Base-by-base conservation (phyloP, 2,329 filamentous ascomycete genomes). In the Pyrenophora graminea region DNA sequence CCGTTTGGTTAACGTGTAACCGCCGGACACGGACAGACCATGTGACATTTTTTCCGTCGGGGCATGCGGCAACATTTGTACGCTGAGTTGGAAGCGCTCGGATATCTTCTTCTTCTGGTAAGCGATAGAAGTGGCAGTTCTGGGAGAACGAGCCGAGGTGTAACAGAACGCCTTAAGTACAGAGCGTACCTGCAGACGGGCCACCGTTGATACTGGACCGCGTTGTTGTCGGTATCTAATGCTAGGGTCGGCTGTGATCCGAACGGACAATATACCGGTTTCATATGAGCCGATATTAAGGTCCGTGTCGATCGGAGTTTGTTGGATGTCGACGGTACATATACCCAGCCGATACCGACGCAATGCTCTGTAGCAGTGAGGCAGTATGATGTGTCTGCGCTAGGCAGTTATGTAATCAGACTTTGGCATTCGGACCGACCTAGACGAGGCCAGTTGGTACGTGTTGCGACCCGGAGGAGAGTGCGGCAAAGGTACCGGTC, bases 141-240 rank as follows among this genome's bases (percentile, higher is more conserved):
- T 19, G 27, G 43, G 4, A 30, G 7, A 10, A 40, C 51, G 48
- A 47, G 33, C 40, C 44, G 39, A 36, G 25, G 43, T 48, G 53
- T 44, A 61, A 32, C 41, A 46, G 50, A 50, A 43, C 33, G 50
- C 42, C 31, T 43, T 30, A 31, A 48, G 40, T 48, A 39, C 48
- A 52, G 52, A 44, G 52, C 56, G 64, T 67, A 67, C 63, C 65
- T 68, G 63, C 64, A 69, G 61, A 45, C 43, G 30, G 45, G 45
- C 39, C 45, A 51, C 60, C 55, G 58, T 56, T 55, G 47, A 45
- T 21, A 43, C 43, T 39, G 53, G 48, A 47, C 47, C 44, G 32
- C 49, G 42, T 40, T 48, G 39, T 53, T 49, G 37, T 31, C 31
- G 21, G 40, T 37, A 32, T 39, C 38, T 54, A 50, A 53, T 52